Conservation (phyloP, 2,329 filamentous ascomycete species). For the Epichloe typhina region DNA sequence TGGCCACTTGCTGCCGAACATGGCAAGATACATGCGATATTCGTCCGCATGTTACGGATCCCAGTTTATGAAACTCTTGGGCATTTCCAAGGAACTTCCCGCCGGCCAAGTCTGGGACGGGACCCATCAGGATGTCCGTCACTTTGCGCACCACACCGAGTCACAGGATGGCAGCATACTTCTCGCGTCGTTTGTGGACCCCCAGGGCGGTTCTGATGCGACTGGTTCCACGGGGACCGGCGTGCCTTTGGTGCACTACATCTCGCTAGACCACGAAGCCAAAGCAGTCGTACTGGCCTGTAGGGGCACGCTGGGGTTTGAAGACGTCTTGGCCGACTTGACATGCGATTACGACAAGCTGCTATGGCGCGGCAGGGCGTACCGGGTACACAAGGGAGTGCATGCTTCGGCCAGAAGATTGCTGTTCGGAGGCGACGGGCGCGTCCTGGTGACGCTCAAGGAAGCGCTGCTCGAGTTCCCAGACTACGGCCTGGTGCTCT, state of each 20-base stretch:
- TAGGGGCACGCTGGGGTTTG: constrained; percentile 58
- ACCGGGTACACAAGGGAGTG: constrained; percentile 63
- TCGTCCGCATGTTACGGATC: constrained; percentile 55
- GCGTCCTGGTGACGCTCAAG: constrained; percentile 52
- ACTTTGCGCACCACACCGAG: constrained; percentile 50
- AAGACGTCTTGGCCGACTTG: constrained; percentile 61
- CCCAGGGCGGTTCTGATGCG: constrained; percentile 52
- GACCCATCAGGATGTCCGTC: constrained; percentile 46
- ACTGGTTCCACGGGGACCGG: constrained; percentile 52
- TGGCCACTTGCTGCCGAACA: constrained; percentile 46
- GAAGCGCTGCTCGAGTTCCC: constrained; percentile 52
- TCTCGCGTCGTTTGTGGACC: constrained; percentile 57
- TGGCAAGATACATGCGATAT: constrained; percentile 52
- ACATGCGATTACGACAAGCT: constrained; percentile 60
- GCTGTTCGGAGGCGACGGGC: constrained; percentile 52
- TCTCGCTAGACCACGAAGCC: constrained; percentile 57
- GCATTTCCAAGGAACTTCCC: constrained; percentile 41
- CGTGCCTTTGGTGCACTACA: constrained; percentile 59
- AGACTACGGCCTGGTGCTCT: constrained; percentile 57
- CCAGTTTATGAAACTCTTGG: constrained; percentile 48
- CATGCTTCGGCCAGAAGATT: constrained; percentile 57
- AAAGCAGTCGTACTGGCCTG: constrained; percentile 62
- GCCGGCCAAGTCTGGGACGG: constrained; percentile 28
- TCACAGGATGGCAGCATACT: constrained; percentile 45
- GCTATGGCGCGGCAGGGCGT: constrained; percentile 47